Base-by-base conservation (phyloP, 164 flowering plant species). In the Dillenia turbinata region DNA sequence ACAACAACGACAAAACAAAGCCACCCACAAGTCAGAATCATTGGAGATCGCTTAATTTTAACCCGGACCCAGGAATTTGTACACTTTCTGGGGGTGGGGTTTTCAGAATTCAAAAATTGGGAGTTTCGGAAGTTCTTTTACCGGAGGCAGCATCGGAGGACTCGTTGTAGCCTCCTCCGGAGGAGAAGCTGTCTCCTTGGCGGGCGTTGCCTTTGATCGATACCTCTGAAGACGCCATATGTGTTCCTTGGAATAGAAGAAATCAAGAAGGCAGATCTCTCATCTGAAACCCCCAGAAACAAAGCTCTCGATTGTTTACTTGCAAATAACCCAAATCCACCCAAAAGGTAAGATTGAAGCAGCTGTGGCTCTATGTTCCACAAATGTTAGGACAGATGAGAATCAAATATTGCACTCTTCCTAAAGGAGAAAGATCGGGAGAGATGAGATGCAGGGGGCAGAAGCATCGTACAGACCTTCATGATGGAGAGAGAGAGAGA, bases 171-270 rank as follows among this genome's bases (percentile, higher is more conserved):
- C 72, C 75, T 3, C 40, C 40, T 5, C 40, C 40, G 7, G 83
- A 73, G 12, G 77, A 66, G 54, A 76, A 70, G 56, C 73, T 64
- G 49, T 76, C 85, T 33, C 70, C 74, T 10, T 75, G 59, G 7
- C 73, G 80, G 56, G 67, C 75, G 59, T 69, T 75, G 5, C 73
- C 81, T 40, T 76, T 80, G 4, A 57, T 70, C 52, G 85, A 77
- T 12, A 78, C 73, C 69, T 85, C 96, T 15, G 89, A 80, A 47
- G 82, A 67, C 57, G 80, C 67, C 89, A 85, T 82, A 62, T 63
- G 59, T 15, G 10, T 33, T 56, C 56, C 66, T 33, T 33, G 40
- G 40, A 4, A 0, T 33, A 33, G 40, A 33, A 33, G 40, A 5
- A 33, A 33, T 33, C 40, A 33, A 33, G 40, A 79, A 47, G 66